Conservation (phyloP, 176 grass and related monocot genomes). For the Aechmea fasciata region DNA sequence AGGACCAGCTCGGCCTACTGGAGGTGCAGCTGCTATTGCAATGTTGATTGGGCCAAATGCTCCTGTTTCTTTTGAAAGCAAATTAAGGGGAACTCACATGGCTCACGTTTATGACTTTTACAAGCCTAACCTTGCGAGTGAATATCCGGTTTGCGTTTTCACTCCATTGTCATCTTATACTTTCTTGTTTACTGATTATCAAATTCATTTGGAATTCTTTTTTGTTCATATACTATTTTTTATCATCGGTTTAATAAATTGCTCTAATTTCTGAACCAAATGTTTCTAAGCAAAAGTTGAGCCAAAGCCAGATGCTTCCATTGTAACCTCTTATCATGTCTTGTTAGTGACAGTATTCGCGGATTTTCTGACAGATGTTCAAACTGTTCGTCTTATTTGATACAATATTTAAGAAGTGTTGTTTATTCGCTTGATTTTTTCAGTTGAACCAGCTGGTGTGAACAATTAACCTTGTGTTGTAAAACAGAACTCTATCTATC, state of each 20-base stretch:
- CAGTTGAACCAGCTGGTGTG: not conserved
- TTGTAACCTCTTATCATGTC: too few relatives aligned
- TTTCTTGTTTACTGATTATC: not conserved
- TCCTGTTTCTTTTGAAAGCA: conserved; percentile 85
- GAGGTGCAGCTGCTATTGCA: conserved; percentile 86
- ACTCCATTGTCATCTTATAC: not conserved
- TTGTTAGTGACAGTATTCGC: too few relatives aligned
- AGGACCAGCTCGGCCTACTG: conserved; percentile 82
- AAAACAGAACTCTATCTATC: not conserved
- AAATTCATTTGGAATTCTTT: not conserved
- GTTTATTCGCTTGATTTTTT: too few relatives aligned
- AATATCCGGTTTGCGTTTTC: conserved; percentile 74
- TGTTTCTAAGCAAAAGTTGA: too few relatives aligned
- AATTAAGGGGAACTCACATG: conserved; percentile 92
- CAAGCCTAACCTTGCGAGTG: conserved; percentile 92
- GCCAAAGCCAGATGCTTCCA: too few relatives aligned
- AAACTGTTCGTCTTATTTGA: too few relatives aligned
- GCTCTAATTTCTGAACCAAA: too few relatives aligned
- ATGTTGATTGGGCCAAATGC: conserved; percentile 96
- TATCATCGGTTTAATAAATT: not conserved
- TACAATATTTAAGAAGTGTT: too few relatives aligned
- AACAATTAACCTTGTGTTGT: not conserved
- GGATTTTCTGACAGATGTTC: too few relatives aligned
- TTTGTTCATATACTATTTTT: not conserved
- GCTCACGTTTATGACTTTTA: conserved; percentile 93